These are phyloP conservation scores for Talaromyces amestolkiae DNA, from an alignment of 2,329 filamentous ascomycete genomes.

Conservation along the genomic window DNA sequence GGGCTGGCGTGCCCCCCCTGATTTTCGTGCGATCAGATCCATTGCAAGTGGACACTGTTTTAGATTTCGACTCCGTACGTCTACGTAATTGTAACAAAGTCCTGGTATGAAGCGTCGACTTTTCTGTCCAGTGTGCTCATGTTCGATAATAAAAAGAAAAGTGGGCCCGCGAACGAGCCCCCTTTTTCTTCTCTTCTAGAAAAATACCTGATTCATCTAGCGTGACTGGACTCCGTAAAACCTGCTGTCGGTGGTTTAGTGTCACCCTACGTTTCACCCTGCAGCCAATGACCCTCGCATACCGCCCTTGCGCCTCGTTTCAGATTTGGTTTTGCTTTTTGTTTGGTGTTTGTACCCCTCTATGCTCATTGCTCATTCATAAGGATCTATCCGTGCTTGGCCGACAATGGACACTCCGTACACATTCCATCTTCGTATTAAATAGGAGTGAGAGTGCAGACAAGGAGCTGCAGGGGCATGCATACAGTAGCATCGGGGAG, in stretches of 20 bases:
- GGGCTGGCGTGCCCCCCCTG: not conserved
- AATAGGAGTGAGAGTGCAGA: too few relatives aligned
- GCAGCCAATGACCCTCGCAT: not conserved
- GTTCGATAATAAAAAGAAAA: not conserved
- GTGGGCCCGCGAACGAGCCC: slow-evolving; percentile 1
- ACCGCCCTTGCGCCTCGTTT: slow-evolving; percentile 4
- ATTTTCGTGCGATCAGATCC: not conserved
- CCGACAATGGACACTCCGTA: too few relatives aligned
- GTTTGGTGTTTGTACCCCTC: not conserved
- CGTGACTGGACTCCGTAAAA: not conserved
- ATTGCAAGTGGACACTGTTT: slow-evolving; percentile 1
- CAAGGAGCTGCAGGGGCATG: not conserved
- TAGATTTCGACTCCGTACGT: not conserved
- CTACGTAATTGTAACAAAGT: not conserved
- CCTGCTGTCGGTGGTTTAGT: not conserved
- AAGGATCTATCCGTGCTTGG: not conserved
- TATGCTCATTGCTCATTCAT: not conserved
- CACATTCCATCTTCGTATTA: too few relatives aligned
- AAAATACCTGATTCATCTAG: slow-evolving; percentile 15
- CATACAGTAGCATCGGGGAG: not conserved
- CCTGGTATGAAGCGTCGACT: not conserved
- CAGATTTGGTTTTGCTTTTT: slow-evolving; percentile 4
- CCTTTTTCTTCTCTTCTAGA: slow-evolving; percentile 4
- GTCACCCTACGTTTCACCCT: slow-evolving; percentile 9
- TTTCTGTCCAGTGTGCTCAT: not conserved